phyloP scores from a whole-genome alignment of 2,329 filamentous ascomycete genomes.

The Aspergillus phoenicis region DNA sequence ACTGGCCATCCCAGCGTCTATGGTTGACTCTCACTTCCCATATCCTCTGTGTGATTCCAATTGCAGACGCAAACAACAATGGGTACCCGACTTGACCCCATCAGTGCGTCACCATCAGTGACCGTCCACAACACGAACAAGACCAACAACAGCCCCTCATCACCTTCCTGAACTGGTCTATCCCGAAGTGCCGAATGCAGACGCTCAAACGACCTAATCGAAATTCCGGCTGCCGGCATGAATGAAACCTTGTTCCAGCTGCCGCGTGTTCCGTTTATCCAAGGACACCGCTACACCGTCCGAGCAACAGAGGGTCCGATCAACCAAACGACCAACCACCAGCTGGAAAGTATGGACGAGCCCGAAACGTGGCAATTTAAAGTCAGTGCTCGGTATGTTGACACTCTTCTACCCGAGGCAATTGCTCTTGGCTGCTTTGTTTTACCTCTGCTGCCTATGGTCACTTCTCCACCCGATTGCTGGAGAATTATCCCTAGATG shows the following conservation, averaged over 20 bases:
- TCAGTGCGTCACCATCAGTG: too few species aligned
- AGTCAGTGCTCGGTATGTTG: constrained; percentile 15
- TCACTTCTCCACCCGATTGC: not conserved
- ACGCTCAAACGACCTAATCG: not conserved
- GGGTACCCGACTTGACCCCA: too few species aligned
- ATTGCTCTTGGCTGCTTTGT: not conserved
- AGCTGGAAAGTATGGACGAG: constrained; percentile 24
- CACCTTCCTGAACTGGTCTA: too few species aligned
- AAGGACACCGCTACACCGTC: constrained; percentile 37
- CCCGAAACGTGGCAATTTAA: constrained; percentile 27
- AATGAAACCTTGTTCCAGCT: constrained; percentile 30
- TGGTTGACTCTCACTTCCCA: too few species aligned
- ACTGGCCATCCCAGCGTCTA: too few species aligned
- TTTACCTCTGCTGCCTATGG: not conserved
- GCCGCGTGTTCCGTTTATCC: constrained; percentile 28
- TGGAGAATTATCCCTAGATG: not conserved
- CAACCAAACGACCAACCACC: constrained; percentile 26
- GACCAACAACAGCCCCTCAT: too few species aligned
- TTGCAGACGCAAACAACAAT: too few species aligned
- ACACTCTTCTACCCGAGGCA: not conserved
- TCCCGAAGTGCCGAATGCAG: too few species aligned
- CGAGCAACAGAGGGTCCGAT: constrained; percentile 26
- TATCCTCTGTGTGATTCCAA: too few species aligned
- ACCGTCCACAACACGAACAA: too few species aligned
- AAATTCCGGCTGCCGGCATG: constrained; percentile 28